A percentile compares a stretch with the other conserved stretches of the same genome.
Conservation (phyloP, 2,329 filamentous ascomycete genomes). For the Alternaria consortialis region DNA sequence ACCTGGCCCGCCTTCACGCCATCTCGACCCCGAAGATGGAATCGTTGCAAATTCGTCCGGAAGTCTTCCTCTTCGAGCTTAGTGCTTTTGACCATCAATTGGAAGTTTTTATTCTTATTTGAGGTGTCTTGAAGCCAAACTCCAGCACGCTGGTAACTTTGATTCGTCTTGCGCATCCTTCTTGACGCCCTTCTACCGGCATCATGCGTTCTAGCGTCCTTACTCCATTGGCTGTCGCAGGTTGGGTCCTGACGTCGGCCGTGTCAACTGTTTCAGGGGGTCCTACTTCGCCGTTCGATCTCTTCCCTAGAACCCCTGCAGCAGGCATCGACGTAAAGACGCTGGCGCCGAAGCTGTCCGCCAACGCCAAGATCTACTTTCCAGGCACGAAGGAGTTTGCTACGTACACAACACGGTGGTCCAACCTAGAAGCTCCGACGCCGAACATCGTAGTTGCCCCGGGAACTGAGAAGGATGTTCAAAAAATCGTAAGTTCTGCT, state of each 20-base stretch:
- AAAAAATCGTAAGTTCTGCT: conserved; percentile 26
- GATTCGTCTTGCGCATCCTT: background rate
- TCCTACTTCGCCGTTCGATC: background rate
- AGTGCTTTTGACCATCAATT: background rate
- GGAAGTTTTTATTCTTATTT: background rate
- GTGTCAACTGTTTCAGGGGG: background rate
- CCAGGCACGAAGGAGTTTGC: conserved; percentile 24
- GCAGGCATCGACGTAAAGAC: conserved; percentile 26
- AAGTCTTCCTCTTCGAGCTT: background rate
- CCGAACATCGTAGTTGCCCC: conserved; percentile 30
- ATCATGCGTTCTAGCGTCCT: background rate
- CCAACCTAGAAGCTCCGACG: conserved; percentile 29
- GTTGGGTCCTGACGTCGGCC: background rate
- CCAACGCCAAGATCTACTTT: conserved; percentile 26
- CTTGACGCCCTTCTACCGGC: background rate
- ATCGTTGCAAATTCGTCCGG: background rate
- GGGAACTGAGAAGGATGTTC: conserved; percentile 31
- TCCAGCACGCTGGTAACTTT: background rate
- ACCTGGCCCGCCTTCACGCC: background rate
- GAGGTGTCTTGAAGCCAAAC: background rate
- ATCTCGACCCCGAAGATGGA: background rate
- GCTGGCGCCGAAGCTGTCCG: conserved; percentile 27
- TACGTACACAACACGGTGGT: conserved; percentile 22
- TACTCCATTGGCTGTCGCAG: background rate
- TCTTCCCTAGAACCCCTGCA: conserved; percentile 17